Evolutionary conservation across 2,329 filamentous ascomycete species (phyloP).

Genomic region (Colletotrichum liriopes): DNA sequence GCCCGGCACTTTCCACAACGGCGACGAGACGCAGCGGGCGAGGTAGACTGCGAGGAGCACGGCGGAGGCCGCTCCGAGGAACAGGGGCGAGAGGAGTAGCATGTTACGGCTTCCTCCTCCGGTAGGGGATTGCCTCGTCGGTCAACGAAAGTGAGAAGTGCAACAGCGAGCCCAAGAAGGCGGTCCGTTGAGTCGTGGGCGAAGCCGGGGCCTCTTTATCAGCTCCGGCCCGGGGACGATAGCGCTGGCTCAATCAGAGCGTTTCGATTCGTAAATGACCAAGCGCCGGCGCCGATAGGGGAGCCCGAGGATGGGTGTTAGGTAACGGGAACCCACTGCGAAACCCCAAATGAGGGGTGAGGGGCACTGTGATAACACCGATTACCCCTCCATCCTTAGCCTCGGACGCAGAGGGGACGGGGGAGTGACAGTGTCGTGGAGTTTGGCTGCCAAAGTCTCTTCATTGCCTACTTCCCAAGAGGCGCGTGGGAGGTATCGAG

Average conservation of each 20-base stretch:
- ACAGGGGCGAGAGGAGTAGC: conserved; percentile 44
- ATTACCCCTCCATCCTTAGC: conserved; percentile 20
- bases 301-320: conserved; percentile 5
- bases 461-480: not conserved
- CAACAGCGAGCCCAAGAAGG: not conserved
- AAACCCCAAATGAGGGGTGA: conserved; percentile 24
- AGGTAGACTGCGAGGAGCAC: conserved; percentile 37
- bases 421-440: not conserved
- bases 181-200: conserved; percentile 2
- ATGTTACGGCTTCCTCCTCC: conserved; percentile 18
- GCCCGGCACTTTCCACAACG: conserved; percentile 63
- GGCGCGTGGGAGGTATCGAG: not conserved
- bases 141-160: not conserved
- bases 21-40: conserved; percentile 51
- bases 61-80: conserved; percentile 36
- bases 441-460: not conserved
- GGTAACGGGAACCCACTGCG: conserved; percentile 17
- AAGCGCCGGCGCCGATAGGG: conserved; percentile 28
- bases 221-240: conserved; percentile 28
- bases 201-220: conserved; percentile 35
- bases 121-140: not conserved
- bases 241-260: conserved; percentile 35
- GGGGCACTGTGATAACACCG: conserved; percentile 18
- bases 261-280: conserved; percentile 31
- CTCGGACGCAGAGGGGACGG: not conserved